Conservation (phyloP, 768 basidiomycete genomes). For the Thelephora ganbajun region DNA sequence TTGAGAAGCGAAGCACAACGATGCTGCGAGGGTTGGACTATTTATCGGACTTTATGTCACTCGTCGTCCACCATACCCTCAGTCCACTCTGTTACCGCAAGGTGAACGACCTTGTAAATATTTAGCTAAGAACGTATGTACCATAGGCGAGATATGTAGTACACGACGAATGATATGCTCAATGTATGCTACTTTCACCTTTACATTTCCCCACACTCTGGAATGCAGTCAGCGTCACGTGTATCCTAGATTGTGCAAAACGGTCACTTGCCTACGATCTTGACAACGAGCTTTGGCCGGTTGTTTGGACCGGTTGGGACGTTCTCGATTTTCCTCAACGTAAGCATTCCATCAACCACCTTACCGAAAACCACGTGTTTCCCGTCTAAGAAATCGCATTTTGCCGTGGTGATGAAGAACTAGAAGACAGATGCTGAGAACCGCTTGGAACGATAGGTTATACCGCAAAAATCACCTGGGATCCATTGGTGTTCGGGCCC, state of each 20-base stretch:
- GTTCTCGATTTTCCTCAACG: slow-evolving; percentile 91
- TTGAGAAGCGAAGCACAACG: slow-evolving; percentile 5
- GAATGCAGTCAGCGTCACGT: neutral
- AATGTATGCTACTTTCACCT: too few relatives aligned
- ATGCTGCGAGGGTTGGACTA: neutral
- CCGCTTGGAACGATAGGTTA: neutral
- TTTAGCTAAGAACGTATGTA: too few relatives aligned
- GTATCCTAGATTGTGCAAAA: neutral
- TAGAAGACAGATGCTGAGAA: slow-evolving; percentile 17
- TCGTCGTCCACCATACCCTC: too few relatives aligned
- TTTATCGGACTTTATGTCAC: too few relatives aligned
- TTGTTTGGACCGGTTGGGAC: slow-evolving; percentile 87
- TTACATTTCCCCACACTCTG: neutral
- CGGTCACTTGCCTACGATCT: slow-evolving; percentile 57
- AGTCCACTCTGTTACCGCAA: too few relatives aligned
- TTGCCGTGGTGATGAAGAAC: slow-evolving; percentile 95
- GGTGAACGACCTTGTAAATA: too few relatives aligned
- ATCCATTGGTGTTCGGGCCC: slow-evolving; percentile 87
- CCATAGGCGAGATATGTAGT: too few relatives aligned
- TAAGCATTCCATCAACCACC: slow-evolving; percentile 89
- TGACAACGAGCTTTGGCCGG: slow-evolving; percentile 76
- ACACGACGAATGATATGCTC: too few relatives aligned
- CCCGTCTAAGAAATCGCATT: slow-evolving; percentile 91
- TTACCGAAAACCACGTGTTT: slow-evolving; percentile 91
- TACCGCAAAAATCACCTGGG: slow-evolving; percentile 38